phyloP scores from a whole-genome alignment of 805 yeast species.

The Metschnikowia gruessii region DNA sequence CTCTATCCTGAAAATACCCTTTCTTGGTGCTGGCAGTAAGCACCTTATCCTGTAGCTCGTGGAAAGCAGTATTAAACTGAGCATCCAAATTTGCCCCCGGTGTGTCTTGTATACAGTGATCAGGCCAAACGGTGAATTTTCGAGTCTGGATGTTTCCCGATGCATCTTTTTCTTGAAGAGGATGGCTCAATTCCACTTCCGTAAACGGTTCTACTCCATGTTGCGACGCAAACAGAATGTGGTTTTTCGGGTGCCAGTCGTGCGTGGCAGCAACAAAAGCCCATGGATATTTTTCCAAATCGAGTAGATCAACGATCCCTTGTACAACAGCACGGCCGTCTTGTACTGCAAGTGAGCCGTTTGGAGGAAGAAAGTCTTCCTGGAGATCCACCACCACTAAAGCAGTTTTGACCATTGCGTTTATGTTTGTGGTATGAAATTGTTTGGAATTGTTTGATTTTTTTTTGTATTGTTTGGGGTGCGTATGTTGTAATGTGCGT shows the following conservation, averaged over 20 bases:
- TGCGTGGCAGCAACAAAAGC: slow-evolving; percentile 64
- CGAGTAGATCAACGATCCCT: slow-evolving; percentile 47
- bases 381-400: slow-evolving; percentile 78
- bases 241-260: slow-evolving; percentile 87
- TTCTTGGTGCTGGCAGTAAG: slow-evolving; percentile 53
- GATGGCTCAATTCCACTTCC: slow-evolving; percentile 47
- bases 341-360: slow-evolving; percentile 72
- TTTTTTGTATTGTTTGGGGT: no score
- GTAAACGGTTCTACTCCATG: slow-evolving; percentile 55
- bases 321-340: slow-evolving; percentile 60
- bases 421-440: no score
- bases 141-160: slow-evolving; percentile 24
- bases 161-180: slow-evolving; percentile 34
- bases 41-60: slow-evolving; percentile 30
- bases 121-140: slow-evolving; percentile 76
- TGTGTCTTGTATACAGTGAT: slow-evolving; percentile 77
- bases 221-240: slow-evolving; percentile 76
- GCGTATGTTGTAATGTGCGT: no score
- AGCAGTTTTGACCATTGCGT: slow-evolving; percentile 37
- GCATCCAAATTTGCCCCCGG: slow-evolving; percentile 62
- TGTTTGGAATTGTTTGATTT: no score
- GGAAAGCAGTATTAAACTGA: slow-evolving; percentile 41
- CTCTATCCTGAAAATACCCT: slow-evolving; percentile 70
- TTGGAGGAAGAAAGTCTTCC: slow-evolving; percentile 78
- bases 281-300: slow-evolving; percentile 47